phyloP scores from a whole-genome alignment of 2,329 filamentous ascomycete species.

The Hymenoscyphus repandus region DNA sequence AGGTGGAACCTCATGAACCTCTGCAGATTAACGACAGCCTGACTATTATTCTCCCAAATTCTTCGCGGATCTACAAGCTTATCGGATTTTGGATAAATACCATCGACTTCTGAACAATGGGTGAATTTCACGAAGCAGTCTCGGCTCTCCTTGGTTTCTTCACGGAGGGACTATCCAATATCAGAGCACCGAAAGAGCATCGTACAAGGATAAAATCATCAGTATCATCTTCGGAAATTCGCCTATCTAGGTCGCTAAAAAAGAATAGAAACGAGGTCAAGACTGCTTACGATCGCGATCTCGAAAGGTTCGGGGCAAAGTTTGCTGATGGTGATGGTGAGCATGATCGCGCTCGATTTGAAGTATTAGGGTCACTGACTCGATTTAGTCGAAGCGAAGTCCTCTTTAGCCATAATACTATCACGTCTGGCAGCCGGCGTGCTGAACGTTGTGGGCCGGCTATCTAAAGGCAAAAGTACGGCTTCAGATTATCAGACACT shows the following conservation, averaged over 20 bases:
- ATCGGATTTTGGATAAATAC: too few relatives aligned
- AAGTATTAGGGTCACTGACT: slow-evolving; percentile 4
- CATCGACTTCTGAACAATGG: slow-evolving; percentile 25
- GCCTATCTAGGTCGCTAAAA: slow-evolving; percentile 33
- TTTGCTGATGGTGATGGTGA: slow-evolving; percentile 46
- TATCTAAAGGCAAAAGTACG: slow-evolving; percentile 31
- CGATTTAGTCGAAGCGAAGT: slow-evolving; percentile 24
- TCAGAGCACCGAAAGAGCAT: slow-evolving; percentile 36
- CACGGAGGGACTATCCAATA: slow-evolving; percentile 27
- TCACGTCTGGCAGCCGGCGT: slow-evolving; percentile 40
- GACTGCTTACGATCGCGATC: slow-evolving; percentile 37
- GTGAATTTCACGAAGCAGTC: slow-evolving; percentile 40
- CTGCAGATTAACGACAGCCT: too few relatives aligned
- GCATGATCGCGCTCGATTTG: slow-evolving; percentile 11
- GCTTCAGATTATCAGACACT: slow-evolving; percentile 43
- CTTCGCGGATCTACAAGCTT: too few relatives aligned
- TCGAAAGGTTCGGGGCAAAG: slow-evolving; percentile 37
- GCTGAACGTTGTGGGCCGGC: slow-evolving; percentile 35
- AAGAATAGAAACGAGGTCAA: slow-evolving; percentile 33
- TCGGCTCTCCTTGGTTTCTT: slow-evolving; percentile 43
- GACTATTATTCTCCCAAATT: too few relatives aligned
- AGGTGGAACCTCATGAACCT: too few relatives aligned
- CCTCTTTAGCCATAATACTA: slow-evolving; percentile 33
- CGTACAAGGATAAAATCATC: slow-evolving; percentile 19
- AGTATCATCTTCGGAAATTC: slow-evolving; percentile 35